Evolutionary conservation across 495 filamentous ascomycete genomes (phyloP).

Genomic region (Neurospora tetraspora): DNA sequence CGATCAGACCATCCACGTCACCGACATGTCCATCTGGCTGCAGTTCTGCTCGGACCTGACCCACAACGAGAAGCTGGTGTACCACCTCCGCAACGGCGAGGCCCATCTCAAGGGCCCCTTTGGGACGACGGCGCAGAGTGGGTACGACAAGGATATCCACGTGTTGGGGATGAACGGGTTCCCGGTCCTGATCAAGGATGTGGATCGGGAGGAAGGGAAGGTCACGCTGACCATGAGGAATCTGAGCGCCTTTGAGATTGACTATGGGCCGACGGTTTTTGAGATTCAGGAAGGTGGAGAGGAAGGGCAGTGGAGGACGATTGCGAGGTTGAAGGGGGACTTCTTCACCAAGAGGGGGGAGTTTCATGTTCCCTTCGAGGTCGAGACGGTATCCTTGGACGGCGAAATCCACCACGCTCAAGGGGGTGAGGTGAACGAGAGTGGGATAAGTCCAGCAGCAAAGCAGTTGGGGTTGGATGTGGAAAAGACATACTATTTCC

Average conservation of each 20-base stretch:
- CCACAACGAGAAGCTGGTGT: conserved; percentile 1
- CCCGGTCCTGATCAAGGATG: conserved; percentile 3
- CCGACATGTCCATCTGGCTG: conserved; percentile 10
- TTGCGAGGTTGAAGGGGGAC: conserved; percentile 18
- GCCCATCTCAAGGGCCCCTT: not conserved
- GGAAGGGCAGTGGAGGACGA: not conserved
- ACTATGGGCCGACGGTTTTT: conserved; percentile 20
- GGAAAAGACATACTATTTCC: not conserved
- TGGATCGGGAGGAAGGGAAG: conserved; percentile 1
- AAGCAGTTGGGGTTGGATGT: not conserved
- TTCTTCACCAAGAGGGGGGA: conserved; percentile 13
- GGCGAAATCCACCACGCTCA: not conserved
- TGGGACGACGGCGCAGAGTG: not conserved
- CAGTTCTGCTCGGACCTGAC: conserved; percentile 16
- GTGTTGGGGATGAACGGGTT: conserved; percentile 19
- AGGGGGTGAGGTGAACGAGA: not conserved
- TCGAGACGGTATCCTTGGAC: not conserved
- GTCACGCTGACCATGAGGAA: conserved; percentile 13
- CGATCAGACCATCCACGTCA: conserved; percentile 18
- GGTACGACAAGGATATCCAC: conserved; percentile 18
- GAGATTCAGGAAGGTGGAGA: conserved; percentile 14
- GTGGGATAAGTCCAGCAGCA: not conserved
- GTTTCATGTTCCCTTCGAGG: not conserved
- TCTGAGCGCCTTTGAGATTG: conserved; percentile 20
- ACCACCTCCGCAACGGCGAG: conserved; percentile 20